These are phyloP conservation scores for Cinchona pubescens DNA, from an alignment of 257 asterid genomes.

Conservation along the genomic window DNA sequence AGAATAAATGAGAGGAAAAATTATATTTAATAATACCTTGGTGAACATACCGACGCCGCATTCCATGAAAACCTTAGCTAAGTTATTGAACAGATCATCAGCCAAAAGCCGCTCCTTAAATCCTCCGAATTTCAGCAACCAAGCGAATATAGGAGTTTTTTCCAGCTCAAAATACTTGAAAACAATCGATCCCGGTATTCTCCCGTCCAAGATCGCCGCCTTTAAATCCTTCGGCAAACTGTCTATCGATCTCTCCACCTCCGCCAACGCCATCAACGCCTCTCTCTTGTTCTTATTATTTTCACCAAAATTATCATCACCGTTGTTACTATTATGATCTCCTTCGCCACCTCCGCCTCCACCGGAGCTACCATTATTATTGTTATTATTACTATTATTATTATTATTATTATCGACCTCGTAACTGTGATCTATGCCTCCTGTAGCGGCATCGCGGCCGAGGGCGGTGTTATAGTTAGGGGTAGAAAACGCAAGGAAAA, in stretches of 20 bases:
- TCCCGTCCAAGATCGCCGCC: conserved; percentile 73
- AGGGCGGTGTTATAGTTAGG: conserved; percentile 29
- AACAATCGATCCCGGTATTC: conserved; percentile 66
- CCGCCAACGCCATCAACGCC: conserved; percentile 53
- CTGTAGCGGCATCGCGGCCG: conserved; percentile 16
- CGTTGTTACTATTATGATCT: conserved; percentile 23
- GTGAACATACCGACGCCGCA: conserved; percentile 96
- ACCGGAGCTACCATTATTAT: conserved; percentile 10
- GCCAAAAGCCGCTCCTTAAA: conserved; percentile 94
- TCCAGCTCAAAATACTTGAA: conserved; percentile 67
- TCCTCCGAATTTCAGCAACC: conserved; percentile 83
- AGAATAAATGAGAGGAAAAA: not conserved
- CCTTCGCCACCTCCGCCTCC: conserved; percentile 53
- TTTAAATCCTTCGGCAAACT: conserved; percentile 78
- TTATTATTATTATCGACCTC: conserved; percentile 8
- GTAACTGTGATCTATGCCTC: conserved; percentile 18
- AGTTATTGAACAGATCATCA: conserved; percentile 90
- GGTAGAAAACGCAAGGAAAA: conserved; percentile 29
- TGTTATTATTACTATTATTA: conserved; percentile 7
- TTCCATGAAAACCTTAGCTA: conserved; percentile 80
- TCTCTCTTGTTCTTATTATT: conserved; percentile 51
- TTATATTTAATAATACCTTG: conserved; percentile 43
- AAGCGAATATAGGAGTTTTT: conserved; percentile 53
- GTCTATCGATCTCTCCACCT: conserved; percentile 72
- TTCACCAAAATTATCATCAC: conserved; percentile 33